Percentiles rank a stretch among this genome's conserved stretches.
Conservation (phyloP, 805 yeast genomes). For the Myxozyma neotropica region DNA sequence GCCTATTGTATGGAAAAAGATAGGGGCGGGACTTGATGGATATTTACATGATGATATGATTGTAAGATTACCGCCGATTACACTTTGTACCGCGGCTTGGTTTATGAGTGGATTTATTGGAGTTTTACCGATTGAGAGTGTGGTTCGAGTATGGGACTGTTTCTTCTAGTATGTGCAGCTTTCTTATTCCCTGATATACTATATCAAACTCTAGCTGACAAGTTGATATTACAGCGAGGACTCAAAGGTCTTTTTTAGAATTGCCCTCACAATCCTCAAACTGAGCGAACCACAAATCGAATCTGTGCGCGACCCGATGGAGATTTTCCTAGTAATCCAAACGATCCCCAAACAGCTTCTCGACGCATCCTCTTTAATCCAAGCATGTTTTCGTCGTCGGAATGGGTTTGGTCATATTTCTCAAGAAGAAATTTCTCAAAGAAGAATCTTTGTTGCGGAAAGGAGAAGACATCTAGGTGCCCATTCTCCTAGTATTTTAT, state of each 20-base stretch:
- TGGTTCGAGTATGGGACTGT: constrained; percentile 91
- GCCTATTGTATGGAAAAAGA: constrained; percentile 74
- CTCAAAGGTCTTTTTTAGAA: constrained; percentile 79
- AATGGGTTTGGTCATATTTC: constrained; percentile 73
- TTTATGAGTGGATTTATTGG: constrained; percentile 97
- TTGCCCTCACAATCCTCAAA: constrained; percentile 78
- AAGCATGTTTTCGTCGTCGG: constrained; percentile 71
- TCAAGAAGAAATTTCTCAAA: constrained; percentile 77
- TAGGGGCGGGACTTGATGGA: constrained; percentile 48
- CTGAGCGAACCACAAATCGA: constrained; percentile 67
- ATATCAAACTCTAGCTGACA: neutral
- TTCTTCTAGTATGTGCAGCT: constrained; percentile 58
- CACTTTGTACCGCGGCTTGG: constrained; percentile 95
- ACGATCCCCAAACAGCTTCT: constrained; percentile 71
- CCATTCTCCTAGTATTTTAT: neutral
- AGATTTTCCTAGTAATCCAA: constrained; percentile 82
- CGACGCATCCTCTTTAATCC: constrained; percentile 71
- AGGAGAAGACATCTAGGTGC: neutral
- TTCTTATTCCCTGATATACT: too few species aligned
- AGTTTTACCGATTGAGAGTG: constrained; percentile 82
- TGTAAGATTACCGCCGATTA: constrained; percentile 80
- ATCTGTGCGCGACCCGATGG: constrained; percentile 52
- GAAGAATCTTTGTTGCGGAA: constrained; percentile 67
- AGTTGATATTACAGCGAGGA: constrained; percentile 55
- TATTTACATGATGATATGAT: constrained; percentile 53